Conservation (phyloP, 2,329 filamentous ascomycete species). For the Ambrosiella beaveri region DNA sequence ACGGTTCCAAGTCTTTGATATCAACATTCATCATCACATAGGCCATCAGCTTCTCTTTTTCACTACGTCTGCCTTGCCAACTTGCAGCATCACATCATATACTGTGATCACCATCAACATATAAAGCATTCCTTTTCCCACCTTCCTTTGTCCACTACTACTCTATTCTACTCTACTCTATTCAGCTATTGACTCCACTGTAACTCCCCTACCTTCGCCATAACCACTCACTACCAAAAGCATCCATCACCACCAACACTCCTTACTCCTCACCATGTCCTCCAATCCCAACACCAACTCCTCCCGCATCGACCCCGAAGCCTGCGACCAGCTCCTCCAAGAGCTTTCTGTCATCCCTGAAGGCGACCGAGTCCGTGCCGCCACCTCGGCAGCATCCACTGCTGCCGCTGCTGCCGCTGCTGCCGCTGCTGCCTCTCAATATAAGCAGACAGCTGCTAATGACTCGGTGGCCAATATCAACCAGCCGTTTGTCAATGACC, state of each 20-base stretch:
- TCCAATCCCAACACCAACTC: neutral
- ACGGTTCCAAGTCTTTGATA: neutral
- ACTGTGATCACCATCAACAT: neutral
- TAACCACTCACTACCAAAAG: neutral
- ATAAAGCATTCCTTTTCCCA: neutral
- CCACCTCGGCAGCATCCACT: conserved; percentile 1
- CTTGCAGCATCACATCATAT: neutral
- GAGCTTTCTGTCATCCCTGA: conserved; percentile 10
- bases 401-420: neutral
- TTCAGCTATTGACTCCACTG: neutral
- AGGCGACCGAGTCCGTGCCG: conserved; percentile 3
- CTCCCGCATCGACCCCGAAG: conserved; percentile 9
- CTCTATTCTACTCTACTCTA: neutral
- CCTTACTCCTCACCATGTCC: neutral
- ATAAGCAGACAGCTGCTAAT: neutral
- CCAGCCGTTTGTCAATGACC: conserved; percentile 8
- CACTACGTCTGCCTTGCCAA: neutral
- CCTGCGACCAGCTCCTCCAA: conserved; percentile 11
- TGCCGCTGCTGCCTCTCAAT: neutral
- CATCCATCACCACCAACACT: neutral
- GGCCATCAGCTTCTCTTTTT: neutral
- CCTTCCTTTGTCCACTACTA: neutral
- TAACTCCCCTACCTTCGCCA: neutral
- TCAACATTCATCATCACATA: neutral
- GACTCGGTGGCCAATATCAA: conserved; percentile 6